phyloP scores from a whole-genome alignment of 805 yeast species.

The Peterozyma xylosa region DNA sequence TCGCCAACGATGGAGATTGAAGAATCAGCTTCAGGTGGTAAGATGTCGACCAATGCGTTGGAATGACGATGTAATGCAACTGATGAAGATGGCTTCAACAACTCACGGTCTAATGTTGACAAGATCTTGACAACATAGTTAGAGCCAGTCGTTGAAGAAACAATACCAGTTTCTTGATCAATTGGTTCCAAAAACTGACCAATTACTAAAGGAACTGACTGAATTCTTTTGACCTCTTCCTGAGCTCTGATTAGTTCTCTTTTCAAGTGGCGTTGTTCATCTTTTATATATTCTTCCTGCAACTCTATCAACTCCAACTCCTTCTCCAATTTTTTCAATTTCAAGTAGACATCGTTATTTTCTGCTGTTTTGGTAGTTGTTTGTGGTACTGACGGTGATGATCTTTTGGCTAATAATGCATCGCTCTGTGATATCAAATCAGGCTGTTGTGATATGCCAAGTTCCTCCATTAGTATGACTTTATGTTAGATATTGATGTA shows the following conservation, averaged over 20 bases:
- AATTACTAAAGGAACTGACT: constrained; percentile 94
- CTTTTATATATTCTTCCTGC: constrained; percentile 96
- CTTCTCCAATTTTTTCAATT: constrained; percentile 81
- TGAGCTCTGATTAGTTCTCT: constrained; percentile 94
- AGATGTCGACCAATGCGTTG: constrained; percentile 91
- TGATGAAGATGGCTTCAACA: constrained; percentile 88
- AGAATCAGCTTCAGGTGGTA: constrained; percentile 98
- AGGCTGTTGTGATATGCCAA: constrained; percentile 38
- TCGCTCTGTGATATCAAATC: constrained; percentile 16
- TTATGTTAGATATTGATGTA: no score
- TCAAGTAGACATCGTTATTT: constrained; percentile 66
- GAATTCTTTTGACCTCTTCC: constrained; percentile 96
- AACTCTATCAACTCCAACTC: constrained; percentile 77
- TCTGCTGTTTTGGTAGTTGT: constrained; percentile 17
- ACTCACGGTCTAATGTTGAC: constrained; percentile 90
- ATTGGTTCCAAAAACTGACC: constrained; percentile 98
- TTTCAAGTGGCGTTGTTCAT: constrained; percentile 93
- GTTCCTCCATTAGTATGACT: constrained; percentile 44
- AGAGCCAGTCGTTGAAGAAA: constrained; percentile 95
- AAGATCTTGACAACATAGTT: constrained; percentile 93
- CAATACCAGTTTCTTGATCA: constrained; percentile 94
- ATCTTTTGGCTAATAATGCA: constrained; percentile 6
- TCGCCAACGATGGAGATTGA: constrained; percentile 92
- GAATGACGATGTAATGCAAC: constrained; percentile 98
- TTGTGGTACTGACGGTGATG: constrained; percentile 16